These are phyloP conservation scores for Ophiostoma australiae DNA, from an alignment of 2,329 filamentous ascomycete species.

Conservation along the genomic window DNA sequence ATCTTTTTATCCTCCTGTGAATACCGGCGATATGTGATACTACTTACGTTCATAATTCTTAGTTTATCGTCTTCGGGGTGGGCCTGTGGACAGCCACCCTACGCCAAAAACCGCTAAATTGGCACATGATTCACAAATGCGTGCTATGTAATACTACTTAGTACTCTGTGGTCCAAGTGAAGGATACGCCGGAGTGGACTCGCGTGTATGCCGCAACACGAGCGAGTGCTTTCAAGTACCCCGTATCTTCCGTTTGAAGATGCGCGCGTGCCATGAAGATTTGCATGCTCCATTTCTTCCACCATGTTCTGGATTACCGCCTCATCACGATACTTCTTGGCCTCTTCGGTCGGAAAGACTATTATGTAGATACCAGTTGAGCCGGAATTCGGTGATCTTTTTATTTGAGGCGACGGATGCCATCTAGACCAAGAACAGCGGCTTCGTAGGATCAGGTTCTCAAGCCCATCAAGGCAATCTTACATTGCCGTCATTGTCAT, in stretches of 20 bases:
- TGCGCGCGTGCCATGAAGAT: background rate
- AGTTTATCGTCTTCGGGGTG: background rate
- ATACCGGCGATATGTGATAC: no score
- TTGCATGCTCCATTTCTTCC: background rate
- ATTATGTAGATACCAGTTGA: background rate
- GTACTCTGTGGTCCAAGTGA: no score
- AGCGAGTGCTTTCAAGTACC: background rate
- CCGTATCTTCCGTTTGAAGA: background rate
- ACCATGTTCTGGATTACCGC: background rate
- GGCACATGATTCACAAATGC: slow-evolving; percentile 12
- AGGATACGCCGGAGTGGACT: background rate
- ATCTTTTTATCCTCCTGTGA: background rate
- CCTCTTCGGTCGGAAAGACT: background rate
- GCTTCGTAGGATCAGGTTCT: background rate
- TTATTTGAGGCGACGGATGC: background rate
- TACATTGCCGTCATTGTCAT: background rate
- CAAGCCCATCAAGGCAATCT: background rate
- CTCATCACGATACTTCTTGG: background rate
- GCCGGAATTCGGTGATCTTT: background rate
- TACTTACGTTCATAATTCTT: no score
- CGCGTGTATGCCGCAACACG: background rate
- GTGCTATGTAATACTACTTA: no score
- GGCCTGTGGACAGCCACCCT: background rate
- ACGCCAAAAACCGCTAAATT: background rate
- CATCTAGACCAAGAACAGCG: background rate